Evolutionary conservation across 1,284 basidiomycete species (phyloP), one percentile per base, ranked within the genome.

Genomic region (Ceratobasidium sp.): DNA sequence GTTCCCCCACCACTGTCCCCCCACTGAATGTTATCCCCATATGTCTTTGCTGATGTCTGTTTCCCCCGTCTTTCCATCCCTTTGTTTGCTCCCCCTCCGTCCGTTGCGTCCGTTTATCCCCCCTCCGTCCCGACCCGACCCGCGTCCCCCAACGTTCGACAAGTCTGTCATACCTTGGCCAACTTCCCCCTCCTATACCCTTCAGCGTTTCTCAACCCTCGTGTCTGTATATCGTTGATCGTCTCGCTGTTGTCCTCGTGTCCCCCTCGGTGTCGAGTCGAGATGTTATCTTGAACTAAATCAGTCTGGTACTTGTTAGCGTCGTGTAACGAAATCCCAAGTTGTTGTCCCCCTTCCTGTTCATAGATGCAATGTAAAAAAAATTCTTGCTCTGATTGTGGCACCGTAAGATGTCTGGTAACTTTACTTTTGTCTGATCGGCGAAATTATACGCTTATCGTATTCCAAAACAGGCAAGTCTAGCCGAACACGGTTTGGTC

Each of bases 41-140:
- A 44, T 38, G 35, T 6, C 44, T 20, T 41, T n/a, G 18, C 7
- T 64, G 60, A 60, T 64, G 33, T 60, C 33, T 23, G 30, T 60
- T 23, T 20, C 14, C 60, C 60, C 33, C 35, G 35, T 64, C 60
- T 64, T 44, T 4, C 35, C 30, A 27, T 18, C 23, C 60, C 33
- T 14, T 20, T 64, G 20, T 10, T 55, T 18, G 44, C 10, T 14
- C 60, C 60, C 54, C 52, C 18, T 55, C 60, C 35, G 35, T 64
- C 60, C 60, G 35, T 44, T 41, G 60, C 60, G 60, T 44, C 60
- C 60, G 35, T 33, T 23, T 3, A 16, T 10, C 18, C 60, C 60
- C 60, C n/a, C 30, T 38, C 27, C 60, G 60, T n/a, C 18, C 35
- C 60, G 60, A 64, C 60, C 60, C 60, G 60, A 55, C n/a, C 30